These are phyloP conservation scores for Erodium texanum DNA, from an alignment of 441 rosid genomes.

Conservation along the genomic window DNA sequence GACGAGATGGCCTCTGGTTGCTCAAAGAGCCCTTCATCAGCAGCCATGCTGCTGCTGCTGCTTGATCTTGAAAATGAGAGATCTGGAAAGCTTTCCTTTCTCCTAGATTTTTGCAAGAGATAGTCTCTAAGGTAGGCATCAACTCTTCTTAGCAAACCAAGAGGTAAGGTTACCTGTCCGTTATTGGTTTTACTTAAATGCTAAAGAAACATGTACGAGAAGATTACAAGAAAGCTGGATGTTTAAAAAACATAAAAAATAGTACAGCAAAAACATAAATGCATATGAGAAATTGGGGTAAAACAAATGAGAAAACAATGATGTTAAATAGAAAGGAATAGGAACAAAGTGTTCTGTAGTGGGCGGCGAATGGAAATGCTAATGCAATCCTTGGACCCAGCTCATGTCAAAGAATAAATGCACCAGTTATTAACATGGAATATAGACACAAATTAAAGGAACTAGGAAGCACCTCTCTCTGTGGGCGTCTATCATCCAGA, in stretches of 20 bases:
- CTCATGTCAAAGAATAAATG: background rate
- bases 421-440: background rate
- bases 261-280: background rate
- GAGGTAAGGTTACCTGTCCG: constrained; percentile 67
- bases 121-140: constrained; percentile 88
- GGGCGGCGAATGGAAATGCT: background rate
- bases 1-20: constrained; percentile 43
- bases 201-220: constrained; percentile 5
- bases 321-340: background rate
- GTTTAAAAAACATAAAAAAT: background rate
- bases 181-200: constrained; percentile 10
- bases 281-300: background rate
- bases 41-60: constrained; percentile 29
- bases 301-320: background rate
- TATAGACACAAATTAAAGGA: background rate
- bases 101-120: constrained; percentile 57
- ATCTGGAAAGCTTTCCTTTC: constrained; percentile 35
- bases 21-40: constrained; percentile 32
- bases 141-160: constrained; percentile 85
- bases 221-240: background rate
- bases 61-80: constrained; percentile 7
- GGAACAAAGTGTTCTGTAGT: background rate
- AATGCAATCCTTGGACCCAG: background rate
- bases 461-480: constrained; percentile 83
- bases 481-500: constrained; percentile 97